Base-by-base conservation (phyloP, 441 rosid genomes). In the Corymbia calophylla region DNA sequence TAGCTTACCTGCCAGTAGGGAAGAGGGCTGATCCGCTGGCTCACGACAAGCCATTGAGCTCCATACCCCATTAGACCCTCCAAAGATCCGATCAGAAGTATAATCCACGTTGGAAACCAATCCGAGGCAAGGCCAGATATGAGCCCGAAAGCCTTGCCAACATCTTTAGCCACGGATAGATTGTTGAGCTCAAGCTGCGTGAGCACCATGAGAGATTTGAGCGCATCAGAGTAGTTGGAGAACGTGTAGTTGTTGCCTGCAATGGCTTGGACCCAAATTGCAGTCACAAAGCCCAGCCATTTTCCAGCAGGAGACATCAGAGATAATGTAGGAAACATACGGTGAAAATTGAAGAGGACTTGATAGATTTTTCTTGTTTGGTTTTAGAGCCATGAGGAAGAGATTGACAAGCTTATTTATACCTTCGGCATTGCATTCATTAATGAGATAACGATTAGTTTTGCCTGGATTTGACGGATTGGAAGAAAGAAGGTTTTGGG, bases 161-260 rank as follows among this genome's bases (percentile, higher is more conserved):
- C 54, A 54, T 90, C 89, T 47, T 87, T 87, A 17, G 91, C 89
- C 53, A 87, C 89, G 0, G 87, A 87, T 49, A 87, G 91, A 39
- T 90, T 58, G 87, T 90, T 90, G 62, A 90, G 91, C 87, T 90
- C 68, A 5, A 90, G 87, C 87, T 87, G 89, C 10, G 89, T 58
- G 58, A 90, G 89, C 9, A 84, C 70, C 89, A 90, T 81, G 81
- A 90, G 87, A 39, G 91, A 70, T 68, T 90, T 90, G 39, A 90
- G 89, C 7, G 85, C 89, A 14, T 87, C 80, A 5, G 91, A 90
- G 84, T 87, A 90, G 68, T 87, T 87, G 87, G 89, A 90, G 87
- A 90, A 90, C 25, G 89, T 87, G 89, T 87, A 90, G 89, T 87
- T 90, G 86, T 68, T 89, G 58, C 90, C 90, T 13, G 88, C 84